Base-by-base conservation (phyloP, 331 rosid species). In the Quercus lobata region DNA sequence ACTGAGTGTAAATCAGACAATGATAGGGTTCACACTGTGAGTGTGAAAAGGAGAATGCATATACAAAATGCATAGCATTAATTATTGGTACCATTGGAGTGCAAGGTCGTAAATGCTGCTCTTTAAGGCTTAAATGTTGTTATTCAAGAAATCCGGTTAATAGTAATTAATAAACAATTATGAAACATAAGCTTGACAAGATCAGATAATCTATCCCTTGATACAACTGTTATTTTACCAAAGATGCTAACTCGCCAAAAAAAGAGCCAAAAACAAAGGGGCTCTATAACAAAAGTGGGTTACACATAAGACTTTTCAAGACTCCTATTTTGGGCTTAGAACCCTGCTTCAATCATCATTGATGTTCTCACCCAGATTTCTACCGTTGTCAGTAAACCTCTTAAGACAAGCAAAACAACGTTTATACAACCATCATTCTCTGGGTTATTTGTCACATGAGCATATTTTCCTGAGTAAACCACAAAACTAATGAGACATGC, bases 371-470 rank as follows among this genome's bases (percentile, higher is more conserved):
- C 69, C 41, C 29, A 62, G 0, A 21, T 62, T 46, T 46, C 66
- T 24, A 8, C 69, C 6, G n/a, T 16, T 62, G 37, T 29, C 21
- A 27, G 5, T 62, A 15, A 14, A 4, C 44, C 46, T 66, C 72
- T 85, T 84, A 32, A 94, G 61, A 94, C 98, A 44, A 94, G 98
- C 81, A 94, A 84, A 75, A 89, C 96, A 30, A 88, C 96, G 75
- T 94, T 94, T 79, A 92, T 91, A 68, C 97, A 94, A 22, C 98
- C 97, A 56, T 94, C 98, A 21, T 91, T 94, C 85, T 94, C 98
- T 2, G 97, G 96, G 74, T 94, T 90, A 80, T 94, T 94, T 2
- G 97, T 94, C 76, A 94, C 97, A 84, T 94, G 97, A 66, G 98
- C 97, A 78, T 94, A 92, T 83, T 92, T 94, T 76, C 98, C 97